phyloP scores from a whole-genome alignment of 169 alveolate genomes.

The Eimeria acervulina region DNA sequence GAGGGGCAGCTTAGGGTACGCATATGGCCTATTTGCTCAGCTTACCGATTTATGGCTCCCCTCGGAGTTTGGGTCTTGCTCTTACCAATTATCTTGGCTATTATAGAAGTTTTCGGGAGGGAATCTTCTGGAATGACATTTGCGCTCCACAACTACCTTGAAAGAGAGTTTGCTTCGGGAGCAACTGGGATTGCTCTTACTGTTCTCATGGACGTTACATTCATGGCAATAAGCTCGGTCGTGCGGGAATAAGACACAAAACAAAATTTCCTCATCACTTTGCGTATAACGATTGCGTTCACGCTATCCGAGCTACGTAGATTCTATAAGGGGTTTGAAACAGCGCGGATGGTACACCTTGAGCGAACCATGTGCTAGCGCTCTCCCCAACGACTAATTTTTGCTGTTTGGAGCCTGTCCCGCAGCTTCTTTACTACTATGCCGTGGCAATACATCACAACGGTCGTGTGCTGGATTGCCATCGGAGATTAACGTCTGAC shows the following conservation, averaged over 20 bases:
- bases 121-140: constrained; percentile 68
- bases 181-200: constrained; percentile 48
- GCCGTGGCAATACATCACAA: constrained; percentile 67
- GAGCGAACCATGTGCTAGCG: background rate
- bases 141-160: constrained; percentile 53
- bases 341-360: background rate
- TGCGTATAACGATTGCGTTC: background rate
- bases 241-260: background rate
- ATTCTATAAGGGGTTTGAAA: background rate
- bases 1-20: background rate
- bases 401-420: background rate
- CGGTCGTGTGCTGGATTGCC: constrained; percentile 80
- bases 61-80: constrained; percentile 61
- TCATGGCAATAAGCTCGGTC: constrained; percentile 58
- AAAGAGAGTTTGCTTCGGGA: constrained; percentile 43
- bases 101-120: constrained; percentile 49
- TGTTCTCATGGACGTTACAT: constrained; percentile 17
- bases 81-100: constrained; percentile 33
- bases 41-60: constrained; percentile 75
- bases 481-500: constrained; percentile 73
- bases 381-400: background rate
- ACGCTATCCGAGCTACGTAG: background rate
- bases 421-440: constrained; percentile 76
- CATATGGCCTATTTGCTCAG: constrained; percentile 13
- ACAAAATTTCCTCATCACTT: too few relatives aligned